Evolutionary conservation across 2,329 filamentous ascomycete species (phyloP), one percentile per base, ranked within the genome.

Genomic region (Zasmidium cellare): DNA sequence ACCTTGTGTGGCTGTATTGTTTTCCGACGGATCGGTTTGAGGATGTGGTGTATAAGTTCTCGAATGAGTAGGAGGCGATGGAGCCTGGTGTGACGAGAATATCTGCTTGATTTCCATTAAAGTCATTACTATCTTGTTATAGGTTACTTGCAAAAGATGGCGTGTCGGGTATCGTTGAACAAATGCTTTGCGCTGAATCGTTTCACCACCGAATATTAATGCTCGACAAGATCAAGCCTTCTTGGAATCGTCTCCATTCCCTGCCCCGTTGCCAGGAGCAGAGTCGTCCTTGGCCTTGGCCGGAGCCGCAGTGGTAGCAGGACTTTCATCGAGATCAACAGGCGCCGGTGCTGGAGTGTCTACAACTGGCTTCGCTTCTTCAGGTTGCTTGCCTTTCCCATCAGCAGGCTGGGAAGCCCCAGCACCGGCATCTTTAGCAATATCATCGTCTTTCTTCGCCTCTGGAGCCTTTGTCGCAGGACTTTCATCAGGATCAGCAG

Each of bases 401-500:
- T 51, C 47, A 9, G 51, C 41, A 31, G 51, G 31, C 9, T 53
- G 47, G 5, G 46, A n/a, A 38, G 44, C 22, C 9, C 28, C 48
- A 18, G n/a, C 25, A 16, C 19, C 18, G 16, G 41, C 47, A 38
- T 46, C 46, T 22, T 58, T 58, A 7, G 35, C n/a, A 22, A 3
- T 35, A 24, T 54, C 53, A 22, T 56, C 23, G 9, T 61, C 58
- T 19, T 57, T 46, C 45, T 55, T 60, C 3, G 44, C 20, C 11
- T 22, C 25, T 3, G 57, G 57, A 2, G 54, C 50, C 58, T 63
- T 63, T 1, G 65, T 69, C 1, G 67, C 69, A 19, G 69, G 69
- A 28, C 67, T 69, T 20, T 69, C 69, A 35, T 70, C 69, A n/a
- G 62, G 61, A 49, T 68, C 67, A 16, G 59, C 60, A 16, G 60